phyloP scores from a whole-genome alignment of 768 basidiomycete species.

The Hypsizygus marmoreus region DNA sequence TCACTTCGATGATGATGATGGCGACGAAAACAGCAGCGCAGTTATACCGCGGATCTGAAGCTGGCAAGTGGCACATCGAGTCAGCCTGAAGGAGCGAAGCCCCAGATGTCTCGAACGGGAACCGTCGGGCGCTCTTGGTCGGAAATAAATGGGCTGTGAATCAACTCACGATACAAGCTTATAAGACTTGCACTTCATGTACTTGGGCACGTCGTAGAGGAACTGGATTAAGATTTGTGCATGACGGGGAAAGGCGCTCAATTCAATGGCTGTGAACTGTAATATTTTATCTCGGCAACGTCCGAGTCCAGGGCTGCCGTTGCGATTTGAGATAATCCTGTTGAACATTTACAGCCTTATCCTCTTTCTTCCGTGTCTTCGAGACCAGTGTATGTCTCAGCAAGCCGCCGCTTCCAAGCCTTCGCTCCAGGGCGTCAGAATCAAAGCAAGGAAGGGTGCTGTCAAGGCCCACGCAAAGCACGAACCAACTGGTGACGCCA shows the following conservation, averaged over 20 bases:
- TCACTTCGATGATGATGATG: too few relatives aligned
- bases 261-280: neutral
- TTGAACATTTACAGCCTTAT: too few relatives aligned
- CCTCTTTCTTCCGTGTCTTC: conserved; percentile 17
- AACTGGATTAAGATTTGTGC: neutral
- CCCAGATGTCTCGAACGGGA: too few relatives aligned
- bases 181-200: neutral
- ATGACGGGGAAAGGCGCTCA: neutral
- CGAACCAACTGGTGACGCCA: conserved; percentile 70
- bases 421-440: conserved; percentile 91
- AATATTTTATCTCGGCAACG: conserved; percentile 13
- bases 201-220: neutral
- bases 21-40: too few relatives aligned
- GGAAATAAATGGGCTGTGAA: neutral
- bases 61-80: too few relatives aligned
- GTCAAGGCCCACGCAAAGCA: conserved; percentile 93
- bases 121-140: too few relatives aligned
- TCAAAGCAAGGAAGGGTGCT: conserved; percentile 90
- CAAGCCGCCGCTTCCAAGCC: conserved; percentile 82
- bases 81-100: too few relatives aligned
- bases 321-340: conserved; percentile 2
- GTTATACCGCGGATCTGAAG: too few relatives aligned
- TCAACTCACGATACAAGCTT: neutral
- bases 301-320: conserved; percentile 8
- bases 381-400: conserved; percentile 81